phyloP scores from a whole-genome alignment of 2,329 filamentous ascomycete species.

The Raffaelea arxii region DNA sequence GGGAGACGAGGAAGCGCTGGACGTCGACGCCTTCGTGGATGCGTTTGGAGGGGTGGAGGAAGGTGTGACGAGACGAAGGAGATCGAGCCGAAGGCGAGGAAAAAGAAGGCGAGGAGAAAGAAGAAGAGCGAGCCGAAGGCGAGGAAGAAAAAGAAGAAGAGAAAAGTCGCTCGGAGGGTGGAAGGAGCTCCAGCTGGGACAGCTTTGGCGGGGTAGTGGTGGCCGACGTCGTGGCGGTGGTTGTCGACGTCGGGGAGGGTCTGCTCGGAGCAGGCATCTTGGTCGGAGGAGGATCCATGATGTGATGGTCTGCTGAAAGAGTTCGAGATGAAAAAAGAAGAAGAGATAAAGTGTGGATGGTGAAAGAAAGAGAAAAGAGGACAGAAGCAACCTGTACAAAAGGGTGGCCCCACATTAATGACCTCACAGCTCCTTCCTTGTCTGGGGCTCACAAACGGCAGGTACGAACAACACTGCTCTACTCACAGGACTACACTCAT shows the following conservation, averaged over 20 bases:
- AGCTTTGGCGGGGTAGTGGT: neutral
- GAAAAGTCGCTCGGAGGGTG: neutral
- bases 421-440: too few relatives aligned
- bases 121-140: neutral
- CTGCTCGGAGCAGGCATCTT: neutral
- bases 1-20: constrained; percentile 64
- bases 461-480: too few relatives aligned
- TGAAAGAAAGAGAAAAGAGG: too few relatives aligned
- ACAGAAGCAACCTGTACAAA: too few relatives aligned
- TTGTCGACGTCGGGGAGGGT: neutral
- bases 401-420: too few relatives aligned
- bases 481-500: too few relatives aligned
- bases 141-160: too few relatives aligned
- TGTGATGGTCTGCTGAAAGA: too few relatives aligned
- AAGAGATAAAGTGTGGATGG: too few relatives aligned
- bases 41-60: constrained; percentile 61
- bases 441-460: too few relatives aligned
- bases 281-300: neutral
- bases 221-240: neutral
- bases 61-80: constrained; percentile 34
- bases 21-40: constrained; percentile 85
- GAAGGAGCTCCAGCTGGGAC: neutral
- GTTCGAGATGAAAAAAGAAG: too few relatives aligned
- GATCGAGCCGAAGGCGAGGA: neutral
- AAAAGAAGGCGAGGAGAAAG: too few relatives aligned